Evolutionary conservation across 2,329 filamentous ascomycete genomes (phyloP).

Genomic region (Hyphodiscus sp.): DNA sequence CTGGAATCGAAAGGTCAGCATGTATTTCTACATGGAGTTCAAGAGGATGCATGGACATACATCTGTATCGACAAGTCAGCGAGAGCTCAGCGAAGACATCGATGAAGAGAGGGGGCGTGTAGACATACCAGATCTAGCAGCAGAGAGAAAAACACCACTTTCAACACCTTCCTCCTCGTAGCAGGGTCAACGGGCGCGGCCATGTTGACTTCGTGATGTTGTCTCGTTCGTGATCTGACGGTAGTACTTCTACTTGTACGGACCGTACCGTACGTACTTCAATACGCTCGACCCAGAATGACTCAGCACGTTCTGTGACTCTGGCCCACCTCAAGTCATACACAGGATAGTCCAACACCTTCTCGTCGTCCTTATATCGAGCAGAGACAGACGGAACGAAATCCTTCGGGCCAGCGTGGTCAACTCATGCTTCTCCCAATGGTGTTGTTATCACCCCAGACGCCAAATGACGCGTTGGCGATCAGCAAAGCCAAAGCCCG

Average conservation of each 20-base stretch:
- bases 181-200: constrained; percentile 40
- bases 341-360: neutral
- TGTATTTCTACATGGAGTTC: constrained; percentile 1
- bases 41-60: neutral
- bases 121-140: constrained; percentile 75
- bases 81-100: neutral
- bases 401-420: neutral
- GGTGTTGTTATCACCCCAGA: neutral
- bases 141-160: constrained; percentile 82
- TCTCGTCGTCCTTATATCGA: neutral
- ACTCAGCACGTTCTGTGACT: neutral
- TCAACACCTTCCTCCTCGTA: constrained; percentile 73
- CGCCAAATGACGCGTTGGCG: neutral
- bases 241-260: no score
- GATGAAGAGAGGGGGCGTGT: neutral
- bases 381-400: neutral
- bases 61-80: constrained; percentile 1
- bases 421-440: neutral
- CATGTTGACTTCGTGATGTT: constrained; percentile 15
- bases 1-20: neutral
- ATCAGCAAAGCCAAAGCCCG: neutral
- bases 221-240: neutral
- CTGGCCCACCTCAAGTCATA: neutral
- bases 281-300: no score
- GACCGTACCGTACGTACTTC: no score